Evolutionary conservation across 208 protist genomes (phyloP).

Genomic region (Acanthamoeba triangularis): DNA sequence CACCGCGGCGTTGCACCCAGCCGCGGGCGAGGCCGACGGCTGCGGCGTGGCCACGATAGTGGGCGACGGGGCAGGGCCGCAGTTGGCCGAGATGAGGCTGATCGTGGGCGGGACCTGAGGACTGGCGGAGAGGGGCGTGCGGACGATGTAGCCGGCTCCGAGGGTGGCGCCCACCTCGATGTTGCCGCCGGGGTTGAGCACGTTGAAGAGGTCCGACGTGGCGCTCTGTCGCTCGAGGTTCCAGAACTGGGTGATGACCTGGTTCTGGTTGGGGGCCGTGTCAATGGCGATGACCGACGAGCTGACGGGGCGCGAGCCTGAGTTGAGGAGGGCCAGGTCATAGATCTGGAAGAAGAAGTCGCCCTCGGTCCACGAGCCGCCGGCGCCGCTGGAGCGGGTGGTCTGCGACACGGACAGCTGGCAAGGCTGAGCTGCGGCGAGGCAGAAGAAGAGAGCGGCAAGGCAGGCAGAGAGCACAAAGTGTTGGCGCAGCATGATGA

Average conservation of each 20-base stretch:
- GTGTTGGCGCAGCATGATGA: too few relatives aligned
- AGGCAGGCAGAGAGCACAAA: too few relatives aligned
- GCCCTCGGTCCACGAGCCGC: neutral
- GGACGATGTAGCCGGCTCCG: neutral
- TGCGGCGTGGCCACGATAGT: neutral
- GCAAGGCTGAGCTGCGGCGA: neutral
- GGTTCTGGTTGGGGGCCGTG: neutral
- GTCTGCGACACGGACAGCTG: neutral
- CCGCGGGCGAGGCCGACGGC: neutral
- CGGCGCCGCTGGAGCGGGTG: neutral
- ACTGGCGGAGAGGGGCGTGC: neutral
- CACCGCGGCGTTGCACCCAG: neutral
- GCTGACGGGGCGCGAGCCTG: neutral
- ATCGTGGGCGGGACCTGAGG: neutral
- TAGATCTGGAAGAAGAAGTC: conserved; percentile 14
- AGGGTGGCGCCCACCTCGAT: neutral
- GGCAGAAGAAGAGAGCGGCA: neutral
- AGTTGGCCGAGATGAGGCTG: neutral
- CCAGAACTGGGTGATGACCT: neutral
- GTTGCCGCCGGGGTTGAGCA: neutral
- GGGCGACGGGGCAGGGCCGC: neutral
- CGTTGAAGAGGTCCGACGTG: neutral
- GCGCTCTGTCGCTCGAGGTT: neutral
- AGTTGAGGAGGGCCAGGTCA: neutral
- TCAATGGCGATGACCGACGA: neutral